These are phyloP conservation scores for Mentha longifolia DNA, from an alignment of 257 asterid genomes.

Conservation along the genomic window DNA sequence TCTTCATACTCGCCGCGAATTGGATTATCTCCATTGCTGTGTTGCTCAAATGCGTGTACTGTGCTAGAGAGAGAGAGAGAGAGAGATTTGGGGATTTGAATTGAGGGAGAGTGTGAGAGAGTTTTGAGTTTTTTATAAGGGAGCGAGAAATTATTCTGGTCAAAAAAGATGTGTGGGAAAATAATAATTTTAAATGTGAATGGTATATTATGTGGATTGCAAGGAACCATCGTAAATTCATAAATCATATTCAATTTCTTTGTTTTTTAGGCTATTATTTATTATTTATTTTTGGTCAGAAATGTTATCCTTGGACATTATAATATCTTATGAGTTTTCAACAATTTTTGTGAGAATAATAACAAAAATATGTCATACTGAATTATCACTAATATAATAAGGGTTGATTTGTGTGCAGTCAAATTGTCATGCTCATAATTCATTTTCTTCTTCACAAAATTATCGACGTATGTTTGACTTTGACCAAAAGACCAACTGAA, in stretches of 20 bases:
- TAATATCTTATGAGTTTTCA: not conserved
- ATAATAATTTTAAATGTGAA: not conserved
- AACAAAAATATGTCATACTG: not conserved
- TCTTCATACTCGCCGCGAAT: constrained; percentile 35
- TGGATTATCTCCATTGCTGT: constrained; percentile 38
- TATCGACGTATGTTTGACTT: not conserved
- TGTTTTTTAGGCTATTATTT: not conserved
- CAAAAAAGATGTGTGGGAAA: constrained; percentile 32
- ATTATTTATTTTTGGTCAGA: constrained; percentile 26
- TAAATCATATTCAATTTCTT: constrained; percentile 12
- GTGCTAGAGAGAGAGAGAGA: constrained; percentile 27
- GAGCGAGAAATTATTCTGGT: constrained; percentile 22
- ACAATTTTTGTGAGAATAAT: not conserved
- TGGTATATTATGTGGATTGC: not conserved
- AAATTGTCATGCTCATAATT: not conserved
- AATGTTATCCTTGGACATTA: not conserved
- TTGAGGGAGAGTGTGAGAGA: constrained; percentile 4
- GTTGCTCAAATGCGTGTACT: too few relatives aligned
- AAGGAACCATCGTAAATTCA: not conserved
- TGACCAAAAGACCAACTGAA: not conserved
- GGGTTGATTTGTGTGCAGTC: too few relatives aligned
- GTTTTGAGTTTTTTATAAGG: constrained; percentile 20
- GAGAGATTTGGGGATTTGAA: not conserved
- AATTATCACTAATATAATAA: too few relatives aligned
- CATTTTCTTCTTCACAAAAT: not conserved